Evolutionary conservation across 1,284 basidiomycete species (phyloP).

Genomic region (Melampsora occidentalis): DNA sequence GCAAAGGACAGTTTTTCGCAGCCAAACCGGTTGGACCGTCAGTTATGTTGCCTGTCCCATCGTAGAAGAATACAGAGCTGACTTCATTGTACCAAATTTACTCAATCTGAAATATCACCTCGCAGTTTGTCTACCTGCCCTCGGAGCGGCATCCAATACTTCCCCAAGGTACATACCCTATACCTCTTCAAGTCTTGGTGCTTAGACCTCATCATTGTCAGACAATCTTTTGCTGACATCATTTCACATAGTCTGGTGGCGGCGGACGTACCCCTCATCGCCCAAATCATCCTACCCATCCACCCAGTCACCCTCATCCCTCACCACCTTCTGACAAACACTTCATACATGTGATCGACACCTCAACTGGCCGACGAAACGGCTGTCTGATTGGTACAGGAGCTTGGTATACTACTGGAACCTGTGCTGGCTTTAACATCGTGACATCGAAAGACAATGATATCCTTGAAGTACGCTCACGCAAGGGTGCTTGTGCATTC

Average conservation of each 20-base stretch:
- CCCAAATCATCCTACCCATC: constrained; percentile 18
- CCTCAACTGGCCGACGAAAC: constrained; percentile 6
- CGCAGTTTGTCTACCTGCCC: constrained; percentile 36
- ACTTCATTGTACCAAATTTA: background rate
- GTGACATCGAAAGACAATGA: background rate
- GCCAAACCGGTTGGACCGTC: constrained; percentile 39
- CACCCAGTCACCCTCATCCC: constrained; percentile 11
- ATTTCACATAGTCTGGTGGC: constrained; percentile 5
- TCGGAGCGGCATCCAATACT: constrained; percentile 30
- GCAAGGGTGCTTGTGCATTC: constrained; percentile 32
- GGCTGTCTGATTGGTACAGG: constrained; percentile 41
- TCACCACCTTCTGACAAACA: constrained; percentile 16
- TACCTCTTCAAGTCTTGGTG: background rate
- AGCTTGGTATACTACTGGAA: constrained; percentile 33
- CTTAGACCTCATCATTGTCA: background rate
- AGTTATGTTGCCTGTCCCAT: background rate
- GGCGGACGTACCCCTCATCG: background rate
- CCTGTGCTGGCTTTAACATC: constrained; percentile 27
- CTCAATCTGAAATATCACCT: background rate
- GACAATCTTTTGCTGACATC: background rate
- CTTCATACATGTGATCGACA: constrained; percentile 31
- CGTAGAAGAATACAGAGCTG: background rate
- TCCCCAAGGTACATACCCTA: constrained; percentile 24
- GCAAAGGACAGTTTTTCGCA: constrained; percentile 23
- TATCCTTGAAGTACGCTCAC: constrained; percentile 12